These are phyloP conservation scores for Didymella sp. DNA, from an alignment of 2,329 filamentous ascomycete genomes.

Conservation along the genomic window DNA sequence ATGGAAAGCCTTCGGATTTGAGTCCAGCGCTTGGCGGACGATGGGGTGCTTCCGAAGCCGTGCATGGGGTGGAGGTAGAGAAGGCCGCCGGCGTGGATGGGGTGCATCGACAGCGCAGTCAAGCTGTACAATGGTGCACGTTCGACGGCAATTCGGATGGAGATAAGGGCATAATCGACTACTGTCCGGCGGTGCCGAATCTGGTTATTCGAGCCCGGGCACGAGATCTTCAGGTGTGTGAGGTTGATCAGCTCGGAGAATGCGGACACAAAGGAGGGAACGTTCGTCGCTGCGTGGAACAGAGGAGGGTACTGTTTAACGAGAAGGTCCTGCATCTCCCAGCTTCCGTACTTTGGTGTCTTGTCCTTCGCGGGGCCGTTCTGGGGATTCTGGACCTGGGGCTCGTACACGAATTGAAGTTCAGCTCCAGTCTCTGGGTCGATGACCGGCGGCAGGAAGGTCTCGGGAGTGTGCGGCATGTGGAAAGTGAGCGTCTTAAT, in stretches of 20 bases:
- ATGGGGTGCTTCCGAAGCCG: slow-evolving; percentile 77
- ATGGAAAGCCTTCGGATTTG: slow-evolving; percentile 79
- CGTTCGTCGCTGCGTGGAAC: slow-evolving; percentile 88
- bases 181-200: slow-evolving; percentile 77
- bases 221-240: slow-evolving; percentile 76
- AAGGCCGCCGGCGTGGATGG: slow-evolving; percentile 77
- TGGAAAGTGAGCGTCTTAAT: slow-evolving; percentile 80
- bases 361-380: slow-evolving; percentile 62
- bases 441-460: slow-evolving; percentile 83
- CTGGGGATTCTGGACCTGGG: slow-evolving; percentile 68
- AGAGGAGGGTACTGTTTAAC: slow-evolving; percentile 87
- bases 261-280: slow-evolving; percentile 80
- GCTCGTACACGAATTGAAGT: slow-evolving; percentile 81
- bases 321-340: slow-evolving; percentile 79
- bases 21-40: slow-evolving; percentile 74
- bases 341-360: slow-evolving; percentile 78
- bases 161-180: slow-evolving; percentile 89
- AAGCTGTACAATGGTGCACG: slow-evolving; percentile 71
- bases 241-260: slow-evolving; percentile 73
- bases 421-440: slow-evolving; percentile 79
- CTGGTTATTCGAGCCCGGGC: slow-evolving; percentile 70
- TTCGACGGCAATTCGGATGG: slow-evolving; percentile 82
- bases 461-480: slow-evolving; percentile 77
- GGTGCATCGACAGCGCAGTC: slow-evolving; percentile 72
- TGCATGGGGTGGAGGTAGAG: slow-evolving; percentile 77